Evolutionary conservation across 768 basidiomycete species (phyloP).

Genomic region (Phlegmacium glaucopus): DNA sequence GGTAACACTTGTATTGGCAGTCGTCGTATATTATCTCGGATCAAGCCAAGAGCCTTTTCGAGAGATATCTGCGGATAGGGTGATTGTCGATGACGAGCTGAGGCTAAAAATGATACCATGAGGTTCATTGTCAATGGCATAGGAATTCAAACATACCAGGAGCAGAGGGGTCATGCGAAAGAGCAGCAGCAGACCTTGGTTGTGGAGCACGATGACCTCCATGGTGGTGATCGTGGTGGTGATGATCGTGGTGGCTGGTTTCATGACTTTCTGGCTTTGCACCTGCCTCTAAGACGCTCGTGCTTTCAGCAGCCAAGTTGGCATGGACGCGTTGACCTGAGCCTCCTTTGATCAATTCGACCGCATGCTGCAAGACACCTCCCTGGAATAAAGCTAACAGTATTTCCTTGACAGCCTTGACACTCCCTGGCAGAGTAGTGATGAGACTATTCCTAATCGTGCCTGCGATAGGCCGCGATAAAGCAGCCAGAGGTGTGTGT

Average conservation of each 20-base stretch:
- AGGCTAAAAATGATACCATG: conserved; percentile 39
- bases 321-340: conserved; percentile 57
- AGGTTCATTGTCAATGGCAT: neutral
- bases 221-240: conserved; percentile 29
- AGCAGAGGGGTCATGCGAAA: conserved; percentile 68
- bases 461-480: conserved; percentile 83
- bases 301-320: conserved; percentile 23
- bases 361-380: conserved; percentile 63
- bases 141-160: conserved; percentile 45
- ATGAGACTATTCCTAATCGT: conserved; percentile 64
- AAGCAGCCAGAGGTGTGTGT: conserved; percentile 75
- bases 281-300: conserved; percentile 20
- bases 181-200: conserved; percentile 42
- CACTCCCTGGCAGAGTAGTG: conserved; percentile 80
- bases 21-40: conserved; percentile 46
- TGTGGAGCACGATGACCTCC: conserved; percentile 43
- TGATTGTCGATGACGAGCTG: conserved; percentile 70
- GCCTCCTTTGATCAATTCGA: conserved; percentile 71
- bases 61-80: conserved; percentile 73
- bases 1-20: conserved; percentile 36
- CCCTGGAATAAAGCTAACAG: conserved; percentile 55
- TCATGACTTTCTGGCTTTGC: conserved; percentile 6
- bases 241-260: conserved; percentile 35
- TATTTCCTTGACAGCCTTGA: conserved; percentile 82
- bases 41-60: conserved; percentile 55